Percentiles rank a stretch among this genome's conserved stretches.
phyloP scores from a whole-genome alignment of 306 rosid genomes.

The Cucumis sativus region Cucumber_9930_V3 NC_026656.2:24095501-24096000 shows the following conservation, averaged over 20 bases:
- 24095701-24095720: neutral
- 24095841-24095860: neutral
- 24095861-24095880: neutral
- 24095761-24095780: neutral
- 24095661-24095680: neutral
- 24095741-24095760: neutral
- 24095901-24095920: neutral
- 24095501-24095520: slow-evolving; percentile 14
- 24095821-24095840: neutral
- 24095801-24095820: neutral
- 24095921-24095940: neutral
- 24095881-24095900: neutral
- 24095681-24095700: neutral
- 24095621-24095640: neutral
- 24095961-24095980: no score
- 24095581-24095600: neutral
- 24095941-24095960: neutral
- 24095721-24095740: neutral
- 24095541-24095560: slow-evolving; percentile 6
- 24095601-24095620: neutral
- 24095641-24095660: neutral
- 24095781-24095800: neutral
- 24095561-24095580: neutral
- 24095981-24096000: neutral
- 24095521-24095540: slow-evolving; percentile 39